Evolutionary conservation across 1,284 basidiomycete species (phyloP).

Genomic region (Apiotrichum siamense): DNA sequence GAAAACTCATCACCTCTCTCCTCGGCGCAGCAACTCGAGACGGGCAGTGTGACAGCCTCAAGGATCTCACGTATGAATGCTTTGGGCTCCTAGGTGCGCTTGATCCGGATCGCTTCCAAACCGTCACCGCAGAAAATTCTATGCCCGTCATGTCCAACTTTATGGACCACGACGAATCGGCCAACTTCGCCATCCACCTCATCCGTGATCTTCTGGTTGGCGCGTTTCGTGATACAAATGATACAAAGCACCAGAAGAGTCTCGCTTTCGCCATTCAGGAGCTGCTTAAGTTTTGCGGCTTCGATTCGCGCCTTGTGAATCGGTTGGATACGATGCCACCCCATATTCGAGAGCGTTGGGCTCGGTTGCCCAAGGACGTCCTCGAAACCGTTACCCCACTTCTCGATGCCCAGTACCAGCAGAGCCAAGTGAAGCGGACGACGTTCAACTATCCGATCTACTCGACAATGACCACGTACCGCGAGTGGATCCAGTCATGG

Average conservation of each 20-base stretch:
- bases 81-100: constrained; percentile 91
- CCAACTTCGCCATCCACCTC: constrained; percentile 76
- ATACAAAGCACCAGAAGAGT: constrained; percentile 83
- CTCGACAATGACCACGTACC: constrained; percentile 66
- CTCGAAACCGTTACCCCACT: constrained; percentile 83
- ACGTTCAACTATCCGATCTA: constrained; percentile 62
- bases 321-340: constrained; percentile 54
- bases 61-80: constrained; percentile 74
- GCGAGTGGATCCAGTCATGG: constrained; percentile 96
- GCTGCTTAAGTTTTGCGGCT: constrained; percentile 79
- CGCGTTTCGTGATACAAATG: constrained; percentile 89
- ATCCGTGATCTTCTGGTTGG: constrained; percentile 81
- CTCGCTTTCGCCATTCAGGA: constrained; percentile 93
- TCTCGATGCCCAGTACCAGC: constrained; percentile 64
- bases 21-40: constrained; percentile 70
- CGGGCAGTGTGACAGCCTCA: constrained; percentile 59
- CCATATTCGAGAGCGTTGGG: constrained; percentile 68
- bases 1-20: constrained; percentile 63
- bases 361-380: constrained; percentile 68
- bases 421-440: constrained; percentile 47
- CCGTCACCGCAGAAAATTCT: constrained; percentile 52
- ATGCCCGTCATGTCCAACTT: constrained; percentile 80
- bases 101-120: constrained; percentile 80
- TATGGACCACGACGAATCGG: constrained; percentile 68
- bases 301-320: constrained; percentile 54